phyloP scores from a whole-genome alignment of 1,139 yeast species.

The Geotrichum candidum region DNA sequence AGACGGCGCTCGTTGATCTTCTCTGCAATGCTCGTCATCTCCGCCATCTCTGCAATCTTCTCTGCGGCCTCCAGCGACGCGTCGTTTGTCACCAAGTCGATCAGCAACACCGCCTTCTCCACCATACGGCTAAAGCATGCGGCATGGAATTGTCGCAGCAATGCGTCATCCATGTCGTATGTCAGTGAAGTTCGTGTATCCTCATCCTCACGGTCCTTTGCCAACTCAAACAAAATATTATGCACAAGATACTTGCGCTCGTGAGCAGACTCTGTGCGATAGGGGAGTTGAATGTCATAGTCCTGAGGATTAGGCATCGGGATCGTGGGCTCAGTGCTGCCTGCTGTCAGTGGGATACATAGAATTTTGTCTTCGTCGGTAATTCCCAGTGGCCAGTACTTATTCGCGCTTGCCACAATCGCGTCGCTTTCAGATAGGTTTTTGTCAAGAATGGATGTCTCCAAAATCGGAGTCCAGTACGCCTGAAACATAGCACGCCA shows the following conservation, averaged over 20 bases:
- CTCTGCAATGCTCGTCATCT: not conserved
- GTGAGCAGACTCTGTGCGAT: constrained; percentile 17
- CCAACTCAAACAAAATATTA: constrained; percentile 26
- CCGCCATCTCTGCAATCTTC: constrained; percentile 50
- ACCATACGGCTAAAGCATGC: constrained; percentile 65
- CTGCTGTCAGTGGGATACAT: constrained; percentile 69
- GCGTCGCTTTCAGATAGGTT: constrained; percentile 44
- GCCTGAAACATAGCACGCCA: constrained; percentile 76
- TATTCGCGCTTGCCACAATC: constrained; percentile 31
- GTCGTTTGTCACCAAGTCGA: constrained; percentile 62
- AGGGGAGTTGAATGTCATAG: constrained; percentile 62
- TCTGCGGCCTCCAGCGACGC: constrained; percentile 79
- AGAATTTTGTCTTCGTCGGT: constrained; percentile 54
- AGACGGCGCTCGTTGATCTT: not conserved
- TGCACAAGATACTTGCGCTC: constrained; percentile 20
- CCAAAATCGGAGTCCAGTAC: constrained; percentile 46
- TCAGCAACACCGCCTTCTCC: constrained; percentile 65
- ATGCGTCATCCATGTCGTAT: constrained; percentile 25
- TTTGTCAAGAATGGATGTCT: constrained; percentile 69
- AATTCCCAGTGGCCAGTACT: constrained; percentile 86
- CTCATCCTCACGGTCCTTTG: constrained; percentile 24
- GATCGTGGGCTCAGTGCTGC: constrained; percentile 45
- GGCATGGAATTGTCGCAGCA: constrained; percentile 68
- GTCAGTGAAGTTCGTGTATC: constrained; percentile 8
- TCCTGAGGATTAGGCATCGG: constrained; percentile 85